These are phyloP conservation scores for Dioszegia hungarica DNA, from an alignment of 768 basidiomycete genomes.

Conservation along the genomic window DNA sequence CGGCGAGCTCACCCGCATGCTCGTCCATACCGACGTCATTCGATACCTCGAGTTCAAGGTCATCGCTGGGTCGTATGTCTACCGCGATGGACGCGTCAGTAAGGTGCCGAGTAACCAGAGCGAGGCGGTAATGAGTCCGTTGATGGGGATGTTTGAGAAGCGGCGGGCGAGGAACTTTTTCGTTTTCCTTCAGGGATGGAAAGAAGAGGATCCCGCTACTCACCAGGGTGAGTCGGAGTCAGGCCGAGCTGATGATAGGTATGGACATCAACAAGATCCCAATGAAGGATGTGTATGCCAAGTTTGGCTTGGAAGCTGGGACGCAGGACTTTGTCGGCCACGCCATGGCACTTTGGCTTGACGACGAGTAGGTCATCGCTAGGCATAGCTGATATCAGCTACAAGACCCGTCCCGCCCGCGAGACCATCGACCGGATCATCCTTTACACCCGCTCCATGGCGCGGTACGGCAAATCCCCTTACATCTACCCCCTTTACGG, in stretches of 20 bases:
- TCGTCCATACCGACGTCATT: slow-evolving; percentile 97
- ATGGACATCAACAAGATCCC: slow-evolving; percentile 80
- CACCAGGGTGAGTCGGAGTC: slow-evolving; percentile 68
- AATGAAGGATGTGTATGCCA: slow-evolving; percentile 93
- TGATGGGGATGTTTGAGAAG: slow-evolving; percentile 99
- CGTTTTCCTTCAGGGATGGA: slow-evolving; percentile 91
- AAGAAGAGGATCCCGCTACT: slow-evolving; percentile 88
- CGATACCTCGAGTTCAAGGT: slow-evolving; percentile 99
- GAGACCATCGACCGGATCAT: slow-evolving; percentile 89
- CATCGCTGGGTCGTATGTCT: slow-evolving; percentile 96
- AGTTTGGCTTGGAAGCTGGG: slow-evolving; percentile 92
- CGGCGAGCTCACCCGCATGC: slow-evolving; percentile 94
- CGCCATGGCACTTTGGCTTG: slow-evolving; percentile 96
- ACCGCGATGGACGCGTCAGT: slow-evolving; percentile 90
- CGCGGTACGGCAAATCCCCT: slow-evolving; percentile 97
- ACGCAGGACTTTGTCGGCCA: slow-evolving; percentile 99
- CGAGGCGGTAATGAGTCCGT: slow-evolving; percentile 87
- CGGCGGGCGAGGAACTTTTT: slow-evolving; percentile 97
- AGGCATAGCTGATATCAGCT: slow-evolving; percentile 55
- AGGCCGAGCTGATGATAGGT: slow-evolving; percentile 53
- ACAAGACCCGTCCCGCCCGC: slow-evolving; percentile 86
- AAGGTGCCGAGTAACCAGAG: slow-evolving; percentile 97
- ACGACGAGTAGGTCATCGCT: slow-evolving; percentile 63
- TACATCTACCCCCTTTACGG: slow-evolving; percentile 99
- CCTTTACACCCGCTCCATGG: slow-evolving; percentile 97